Base-by-base conservation (phyloP, 768 basidiomycete species). In the Mycena crocata region DNA sequence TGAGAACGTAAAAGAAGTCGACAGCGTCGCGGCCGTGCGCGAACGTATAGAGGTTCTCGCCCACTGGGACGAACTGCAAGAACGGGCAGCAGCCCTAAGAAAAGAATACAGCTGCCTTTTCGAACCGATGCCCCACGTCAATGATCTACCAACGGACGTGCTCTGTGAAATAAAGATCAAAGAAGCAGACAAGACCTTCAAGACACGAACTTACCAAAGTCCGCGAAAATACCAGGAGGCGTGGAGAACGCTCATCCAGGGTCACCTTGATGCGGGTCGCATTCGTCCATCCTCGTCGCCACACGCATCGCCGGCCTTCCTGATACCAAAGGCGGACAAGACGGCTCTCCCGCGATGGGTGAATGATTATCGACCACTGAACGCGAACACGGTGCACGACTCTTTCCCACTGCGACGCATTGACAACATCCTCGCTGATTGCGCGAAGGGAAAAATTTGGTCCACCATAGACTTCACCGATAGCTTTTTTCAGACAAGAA, bases 391-490 rank as follows among this genome's bases (percentile, higher is more conserved):
- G 0, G 61, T 80, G 0, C 59, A 71, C 0, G 79, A 81, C 61
- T 72, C 57, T 14, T 73, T 72, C 57, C 79, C 79, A 0, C 57
- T 82, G 21, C 79, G 76, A 0, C 45, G 65, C 0, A 57, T 81
- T 21, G 73, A 76, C 42, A 71, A 79, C n/a, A 81, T 82, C 7
- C 62, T 81, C 0, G 59, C 70, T 0, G 77, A 82, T 57, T 82
- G 78, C n/a, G n/a, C n/a, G n/a, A n/a, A n/a, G n/a, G n/a, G n/a
- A n/a, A n/a, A n/a, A n/a, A n/a, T n/a, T n/a, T 84, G 76, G 62
- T 72, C 57, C 0, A 80, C 75, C 6, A 72, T 82, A 1, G 74
- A 82, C 56, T 80, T 82, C 77, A 82, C 80, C 13, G 78, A 81
- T 17, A 71, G 77, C 0, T 83, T 81, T 39, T 82, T 79, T 31